Base-by-base conservation (phyloP, 805 yeast genomes). In the Zygosaccharomyces pseudorouxii region DNA sequence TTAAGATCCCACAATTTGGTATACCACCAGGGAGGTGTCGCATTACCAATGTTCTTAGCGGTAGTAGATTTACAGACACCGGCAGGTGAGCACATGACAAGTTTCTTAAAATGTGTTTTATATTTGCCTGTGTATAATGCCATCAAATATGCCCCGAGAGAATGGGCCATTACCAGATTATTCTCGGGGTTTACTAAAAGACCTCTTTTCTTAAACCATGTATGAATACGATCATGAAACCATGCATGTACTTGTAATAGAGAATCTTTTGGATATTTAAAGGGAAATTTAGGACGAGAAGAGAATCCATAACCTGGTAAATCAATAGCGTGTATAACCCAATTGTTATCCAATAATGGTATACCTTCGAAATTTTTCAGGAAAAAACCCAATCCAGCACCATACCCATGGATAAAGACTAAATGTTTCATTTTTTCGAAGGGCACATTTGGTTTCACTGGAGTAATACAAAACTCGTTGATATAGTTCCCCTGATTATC, bases 321-420 rank as follows among this genome's bases (percentile, higher is more conserved):
- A 62, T 92, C 99, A 2, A 92, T 76, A 0, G 96, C 86, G 69
- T 89, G 96, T 39, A 90, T 72, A 47, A 83, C 77, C 86, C 93
- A 86, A 36, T 75, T 69, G 25, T 76, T 70, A 20, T 66, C 56
- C 12, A 58, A 23, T 28, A 65, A 56, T 1, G 76, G 64, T 25
- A 83, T 64, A 3, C 70, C 71, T 51, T 84, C 85, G 50, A 86
- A 76, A 65, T 89, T 92, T 57, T 82, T 83, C 46, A 84, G 70
- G 58, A 84, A 93, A 55, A 89, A 82, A 0, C 96, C 98, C 23
- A 89, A 69, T 0, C 96, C 93, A 0, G 98, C 97, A 3, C 97
- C 98, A 62, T 92, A 92, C 0, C 99, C 99, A 67, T 92, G 99
- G 10, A 92, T 73, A 45, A 92, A 70, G 0, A 93, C 88, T 20